Conservation (phyloP, 805 yeast genomes). For the Yarrowia porcina region DNA sequence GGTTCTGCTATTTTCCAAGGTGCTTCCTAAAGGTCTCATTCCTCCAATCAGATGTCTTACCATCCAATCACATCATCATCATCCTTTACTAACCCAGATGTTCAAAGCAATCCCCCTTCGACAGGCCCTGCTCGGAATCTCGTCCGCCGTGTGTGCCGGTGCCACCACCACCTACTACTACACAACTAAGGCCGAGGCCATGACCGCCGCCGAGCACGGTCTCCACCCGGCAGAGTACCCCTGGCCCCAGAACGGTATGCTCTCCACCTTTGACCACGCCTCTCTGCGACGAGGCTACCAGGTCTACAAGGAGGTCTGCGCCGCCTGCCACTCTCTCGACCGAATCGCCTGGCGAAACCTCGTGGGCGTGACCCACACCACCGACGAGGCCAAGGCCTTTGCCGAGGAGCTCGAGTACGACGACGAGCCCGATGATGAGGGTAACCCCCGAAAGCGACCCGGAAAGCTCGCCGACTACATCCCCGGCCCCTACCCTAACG, state of each 20-base stretch:
- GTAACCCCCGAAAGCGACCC: constrained; percentile 95
- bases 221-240: constrained; percentile 89
- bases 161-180: constrained; percentile 84
- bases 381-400: constrained; percentile 85
- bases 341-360: constrained; percentile 98
- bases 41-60: too few relatives aligned
- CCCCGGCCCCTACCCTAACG: constrained; percentile 95
- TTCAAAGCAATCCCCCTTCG: constrained; percentile 26
- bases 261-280: constrained; percentile 82
- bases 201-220: constrained; percentile 99
- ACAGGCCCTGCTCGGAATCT: constrained; percentile 26
- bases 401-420: constrained; percentile 97
- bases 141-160: constrained; percentile 25
- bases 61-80: background rate
- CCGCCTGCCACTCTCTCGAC: constrained; percentile 96
- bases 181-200: constrained; percentile 83
- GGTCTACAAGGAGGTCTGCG: constrained; percentile 98
- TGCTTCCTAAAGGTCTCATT: too few relatives aligned
- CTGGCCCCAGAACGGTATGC: constrained; percentile 94
- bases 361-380: constrained; percentile 94
- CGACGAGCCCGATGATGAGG: constrained; percentile 94
- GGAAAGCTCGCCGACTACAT: constrained; percentile 96
- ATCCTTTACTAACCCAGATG: constrained; percentile 13
- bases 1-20: too few relatives aligned
- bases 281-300: constrained; percentile 98